A percentile compares a stretch with the other conserved stretches of the same genome.
phyloP scores from a whole-genome alignment of 164 flowering plant species.

The Vitis rotundifolia region DNA sequence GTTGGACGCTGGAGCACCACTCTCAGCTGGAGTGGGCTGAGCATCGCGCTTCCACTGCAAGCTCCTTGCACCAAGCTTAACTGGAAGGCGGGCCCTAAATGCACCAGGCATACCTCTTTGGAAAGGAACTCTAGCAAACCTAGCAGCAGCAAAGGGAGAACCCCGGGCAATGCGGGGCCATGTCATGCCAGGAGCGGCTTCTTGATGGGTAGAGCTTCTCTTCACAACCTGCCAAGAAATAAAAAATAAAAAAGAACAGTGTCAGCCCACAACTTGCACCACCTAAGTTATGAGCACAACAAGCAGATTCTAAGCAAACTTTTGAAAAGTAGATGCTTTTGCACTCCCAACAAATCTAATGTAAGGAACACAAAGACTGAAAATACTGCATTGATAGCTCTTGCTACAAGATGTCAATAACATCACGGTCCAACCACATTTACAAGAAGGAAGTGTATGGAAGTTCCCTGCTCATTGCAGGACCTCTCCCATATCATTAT shows the following conservation, averaged over 20 bases:
- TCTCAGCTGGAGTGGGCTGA: slow-evolving; percentile 23
- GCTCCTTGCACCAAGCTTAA: slow-evolving; percentile 70
- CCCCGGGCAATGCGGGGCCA: slow-evolving; percentile 65
- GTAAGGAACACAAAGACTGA: too few relatives aligned
- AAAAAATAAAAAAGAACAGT: neutral
- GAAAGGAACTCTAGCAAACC: slow-evolving; percentile 55
- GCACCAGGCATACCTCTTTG: slow-evolving; percentile 52
- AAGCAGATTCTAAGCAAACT: too few relatives aligned
- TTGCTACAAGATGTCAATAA: too few relatives aligned
- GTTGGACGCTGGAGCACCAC: slow-evolving; percentile 24
- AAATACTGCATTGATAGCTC: too few relatives aligned
- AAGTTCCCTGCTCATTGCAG: too few relatives aligned
- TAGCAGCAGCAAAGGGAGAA: slow-evolving; percentile 47
- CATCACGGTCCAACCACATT: too few relatives aligned
- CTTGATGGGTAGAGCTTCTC: slow-evolving; percentile 54
- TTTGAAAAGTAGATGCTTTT: too few relatives aligned
- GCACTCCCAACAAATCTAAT: too few relatives aligned
- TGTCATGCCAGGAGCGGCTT: slow-evolving; percentile 36
- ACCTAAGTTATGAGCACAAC: too few relatives aligned
- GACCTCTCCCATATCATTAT: too few relatives aligned
- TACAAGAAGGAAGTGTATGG: too few relatives aligned
- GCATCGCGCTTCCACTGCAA: slow-evolving; percentile 90
- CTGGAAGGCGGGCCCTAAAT: slow-evolving; percentile 46
- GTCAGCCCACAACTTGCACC: too few relatives aligned
- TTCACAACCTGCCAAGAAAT: slow-evolving; percentile 53